Evolutionary conservation across 2,329 filamentous ascomycete genomes (phyloP).

Genomic region (Pseudogymnoascus pannorum): DNA sequence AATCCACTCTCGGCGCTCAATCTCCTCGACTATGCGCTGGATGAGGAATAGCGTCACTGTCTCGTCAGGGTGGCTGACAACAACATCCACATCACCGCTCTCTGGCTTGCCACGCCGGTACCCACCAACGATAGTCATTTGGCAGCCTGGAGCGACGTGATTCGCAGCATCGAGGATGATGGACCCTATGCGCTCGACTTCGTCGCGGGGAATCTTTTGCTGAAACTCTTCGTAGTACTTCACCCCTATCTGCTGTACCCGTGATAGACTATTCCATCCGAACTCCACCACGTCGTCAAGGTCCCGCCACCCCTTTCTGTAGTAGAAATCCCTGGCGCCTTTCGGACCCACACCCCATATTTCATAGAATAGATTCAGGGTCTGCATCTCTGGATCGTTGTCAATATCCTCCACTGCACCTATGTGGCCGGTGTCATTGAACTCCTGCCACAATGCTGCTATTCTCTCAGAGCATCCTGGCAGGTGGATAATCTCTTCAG

Average conservation of each 20-base stretch:
- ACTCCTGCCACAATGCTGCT: slow-evolving; percentile 70
- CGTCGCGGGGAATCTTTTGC: slow-evolving; percentile 59
- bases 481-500: slow-evolving; percentile 41
- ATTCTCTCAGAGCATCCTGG: slow-evolving; percentile 80
- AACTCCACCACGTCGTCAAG: slow-evolving; percentile 79
- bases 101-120: slow-evolving; percentile 57
- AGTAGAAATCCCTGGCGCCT: slow-evolving; percentile 74
- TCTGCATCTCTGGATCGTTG: slow-evolving; percentile 54
- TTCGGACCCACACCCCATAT: slow-evolving; percentile 90
- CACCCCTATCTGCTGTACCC: slow-evolving; percentile 86
- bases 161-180: slow-evolving; percentile 62
- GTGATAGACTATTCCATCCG: slow-evolving; percentile 66
- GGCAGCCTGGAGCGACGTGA: slow-evolving; percentile 47
- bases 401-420: slow-evolving; percentile 57
- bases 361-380: slow-evolving; percentile 65
- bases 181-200: slow-evolving; percentile 63
- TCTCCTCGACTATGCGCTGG: slow-evolving; percentile 57
- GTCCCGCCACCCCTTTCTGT: slow-evolving; percentile 66
- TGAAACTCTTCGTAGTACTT: slow-evolving; percentile 89
- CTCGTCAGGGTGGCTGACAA: slow-evolving; percentile 73
- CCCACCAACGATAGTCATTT: slow-evolving; percentile 57
- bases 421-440: slow-evolving; percentile 52
- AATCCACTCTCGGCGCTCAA: slow-evolving; percentile 65
- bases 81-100: slow-evolving; percentile 77
- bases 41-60: slow-evolving; percentile 62